phyloP scores from a whole-genome alignment of 2,329 filamentous ascomycete genomes.

The Cordyceps farinosa region DNA sequence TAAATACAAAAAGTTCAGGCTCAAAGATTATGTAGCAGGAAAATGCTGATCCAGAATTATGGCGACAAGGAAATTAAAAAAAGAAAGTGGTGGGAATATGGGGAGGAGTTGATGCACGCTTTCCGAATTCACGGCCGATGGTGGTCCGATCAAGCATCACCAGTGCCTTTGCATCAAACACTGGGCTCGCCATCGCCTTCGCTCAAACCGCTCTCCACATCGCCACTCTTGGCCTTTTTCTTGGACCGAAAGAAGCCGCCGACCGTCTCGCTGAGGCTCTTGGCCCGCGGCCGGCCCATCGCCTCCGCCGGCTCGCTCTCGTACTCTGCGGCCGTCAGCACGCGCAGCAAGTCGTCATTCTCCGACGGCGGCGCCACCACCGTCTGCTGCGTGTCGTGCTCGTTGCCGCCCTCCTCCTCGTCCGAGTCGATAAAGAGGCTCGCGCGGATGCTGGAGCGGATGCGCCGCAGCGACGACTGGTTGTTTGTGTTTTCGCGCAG shows the following conservation, averaged over 20 bases:
- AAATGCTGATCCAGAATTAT: neutral
- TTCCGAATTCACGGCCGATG: neutral
- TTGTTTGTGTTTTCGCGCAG: constrained; percentile 44
- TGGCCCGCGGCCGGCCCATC: constrained; percentile 30
- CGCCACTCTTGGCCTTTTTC: constrained; percentile 22
- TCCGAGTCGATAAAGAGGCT: constrained; percentile 51
- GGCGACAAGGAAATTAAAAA: neutral
- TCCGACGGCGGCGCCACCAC: constrained; percentile 26
- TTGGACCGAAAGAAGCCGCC: constrained; percentile 38
- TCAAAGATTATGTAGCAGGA: neutral
- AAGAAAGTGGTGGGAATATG: neutral
- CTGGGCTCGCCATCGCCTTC: neutral
- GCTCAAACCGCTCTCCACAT: neutral
- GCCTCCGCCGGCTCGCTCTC: constrained; percentile 20
- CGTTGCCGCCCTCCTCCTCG: constrained; percentile 33
- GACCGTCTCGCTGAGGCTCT: constrained; percentile 42
- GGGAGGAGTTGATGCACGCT: neutral
- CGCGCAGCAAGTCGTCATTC: constrained; percentile 24
- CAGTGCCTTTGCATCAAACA: neutral
- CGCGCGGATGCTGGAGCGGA: constrained; percentile 49
- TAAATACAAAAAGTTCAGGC: neutral
- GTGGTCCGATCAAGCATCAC: neutral
- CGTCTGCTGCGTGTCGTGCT: constrained; percentile 21
- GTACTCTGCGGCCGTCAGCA: constrained; percentile 22
- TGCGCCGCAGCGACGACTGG: constrained; percentile 44